phyloP scores from a whole-genome alignment of 2,329 filamentous ascomycete species.

The Gaeumannomyces tritici region DNA sequence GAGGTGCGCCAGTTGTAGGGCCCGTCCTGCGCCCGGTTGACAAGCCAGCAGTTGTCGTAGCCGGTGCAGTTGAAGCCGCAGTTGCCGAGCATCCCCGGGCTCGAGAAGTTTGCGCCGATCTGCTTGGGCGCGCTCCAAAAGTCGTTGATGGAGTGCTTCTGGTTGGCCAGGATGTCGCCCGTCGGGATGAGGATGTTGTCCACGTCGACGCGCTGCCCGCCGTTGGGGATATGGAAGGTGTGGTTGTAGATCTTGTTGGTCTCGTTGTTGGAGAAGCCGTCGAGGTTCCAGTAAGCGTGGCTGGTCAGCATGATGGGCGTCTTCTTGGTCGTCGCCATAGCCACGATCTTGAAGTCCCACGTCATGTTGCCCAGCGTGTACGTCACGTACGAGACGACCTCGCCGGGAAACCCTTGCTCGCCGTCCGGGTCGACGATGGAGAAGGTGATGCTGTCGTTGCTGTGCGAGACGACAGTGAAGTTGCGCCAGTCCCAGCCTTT shows the following conservation, averaged over 20 bases:
- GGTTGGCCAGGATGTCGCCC: constrained; percentile 63
- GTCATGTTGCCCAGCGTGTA: constrained; percentile 58
- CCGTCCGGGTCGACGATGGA: constrained; percentile 63
- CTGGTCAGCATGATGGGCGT: constrained; percentile 75
- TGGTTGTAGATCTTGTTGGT: constrained; percentile 59
- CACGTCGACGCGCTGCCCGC: constrained; percentile 56
- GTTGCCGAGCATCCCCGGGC: constrained; percentile 55
- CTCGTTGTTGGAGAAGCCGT: constrained; percentile 67
- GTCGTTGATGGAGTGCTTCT: constrained; percentile 60
- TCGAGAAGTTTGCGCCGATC: constrained; percentile 57
- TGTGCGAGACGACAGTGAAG: constrained; percentile 65
- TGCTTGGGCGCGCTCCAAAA: constrained; percentile 78
- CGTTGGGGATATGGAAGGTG: constrained; percentile 64
- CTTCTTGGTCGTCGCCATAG: constrained; percentile 60
- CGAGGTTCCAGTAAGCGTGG: constrained; percentile 75
- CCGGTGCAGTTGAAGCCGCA: constrained; percentile 78
- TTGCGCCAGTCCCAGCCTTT: constrained; percentile 72
- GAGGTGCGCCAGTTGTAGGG: constrained; percentile 53
- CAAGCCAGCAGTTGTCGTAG: constrained; percentile 65
- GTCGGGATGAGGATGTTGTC: constrained; percentile 68
- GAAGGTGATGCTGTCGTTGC: constrained; percentile 61
- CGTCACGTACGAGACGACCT: constrained; percentile 64
- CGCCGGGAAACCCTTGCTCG: constrained; percentile 68
- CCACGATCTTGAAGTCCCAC: constrained; percentile 67
- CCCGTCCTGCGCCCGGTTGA: constrained; percentile 49